Conservation (phyloP, 164 flowering plant genomes). For the Amborella trichopoda region DNA sequence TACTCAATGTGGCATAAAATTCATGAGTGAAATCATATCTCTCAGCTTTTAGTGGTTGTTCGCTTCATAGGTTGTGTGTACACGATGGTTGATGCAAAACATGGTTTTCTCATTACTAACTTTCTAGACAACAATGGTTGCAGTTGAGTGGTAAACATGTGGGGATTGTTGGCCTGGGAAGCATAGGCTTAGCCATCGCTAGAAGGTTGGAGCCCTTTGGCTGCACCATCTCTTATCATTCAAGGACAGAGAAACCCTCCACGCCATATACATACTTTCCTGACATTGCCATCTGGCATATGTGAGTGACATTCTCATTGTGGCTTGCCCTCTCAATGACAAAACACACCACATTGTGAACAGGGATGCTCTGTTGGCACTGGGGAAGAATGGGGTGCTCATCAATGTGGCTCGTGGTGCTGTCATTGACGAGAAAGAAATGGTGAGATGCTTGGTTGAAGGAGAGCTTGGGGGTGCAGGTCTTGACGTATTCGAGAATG, state of each 20-base stretch:
- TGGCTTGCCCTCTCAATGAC: slow-evolving; percentile 28
- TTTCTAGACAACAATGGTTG: too few species aligned
- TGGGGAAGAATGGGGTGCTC: slow-evolving; percentile 31
- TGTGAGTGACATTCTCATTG: slow-evolving; percentile 24
- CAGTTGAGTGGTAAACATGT: slow-evolving; percentile 36
- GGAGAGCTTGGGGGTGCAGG: slow-evolving; percentile 38
- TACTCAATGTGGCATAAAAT: too few species aligned
- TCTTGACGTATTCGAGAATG: slow-evolving; percentile 45
- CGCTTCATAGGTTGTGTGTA: too few species aligned
- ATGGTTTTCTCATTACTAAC: too few species aligned
- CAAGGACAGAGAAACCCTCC: slow-evolving; percentile 24
- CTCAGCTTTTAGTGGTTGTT: too few species aligned
- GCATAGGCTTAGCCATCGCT: slow-evolving; percentile 29
- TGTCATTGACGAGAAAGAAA: slow-evolving; percentile 29
- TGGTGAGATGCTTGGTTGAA: slow-evolving; percentile 24
- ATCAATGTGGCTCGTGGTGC: slow-evolving; percentile 40
- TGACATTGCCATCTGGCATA: slow-evolving; percentile 26
- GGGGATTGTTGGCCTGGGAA: slow-evolving; percentile 41
- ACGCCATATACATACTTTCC: slow-evolving; percentile 19
- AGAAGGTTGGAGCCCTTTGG: slow-evolving; percentile 31
- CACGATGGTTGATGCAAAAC: too few species aligned
- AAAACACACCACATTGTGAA: slow-evolving; percentile 29
- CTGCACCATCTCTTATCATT: slow-evolving; percentile 31
- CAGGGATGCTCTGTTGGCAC: slow-evolving; percentile 28
- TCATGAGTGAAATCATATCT: too few species aligned